phyloP scores from a whole-genome alignment of 768 basidiomycete species.

The Polyporus arcularius region DNA sequence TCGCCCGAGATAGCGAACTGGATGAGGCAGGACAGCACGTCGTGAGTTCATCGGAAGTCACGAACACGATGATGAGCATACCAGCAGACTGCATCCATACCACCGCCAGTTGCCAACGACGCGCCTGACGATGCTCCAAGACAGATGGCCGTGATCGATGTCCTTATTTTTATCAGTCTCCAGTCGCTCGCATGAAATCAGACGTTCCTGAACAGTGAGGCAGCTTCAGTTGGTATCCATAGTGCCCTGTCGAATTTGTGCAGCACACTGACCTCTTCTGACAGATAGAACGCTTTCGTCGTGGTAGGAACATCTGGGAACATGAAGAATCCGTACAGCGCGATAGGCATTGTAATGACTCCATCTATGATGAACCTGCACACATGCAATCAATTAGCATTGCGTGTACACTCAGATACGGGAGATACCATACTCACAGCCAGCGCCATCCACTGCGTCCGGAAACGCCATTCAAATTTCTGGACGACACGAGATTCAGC shows the following conservation, averaged over 20 bases:
- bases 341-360: conserved; percentile 71
- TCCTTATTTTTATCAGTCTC: conserved; percentile 37
- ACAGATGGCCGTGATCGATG: conserved; percentile 43
- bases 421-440: conserved; percentile 43
- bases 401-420: neutral
- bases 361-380: conserved; percentile 68
- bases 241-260: neutral
- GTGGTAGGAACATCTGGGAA: conserved; percentile 73
- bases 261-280: conserved; percentile 46
- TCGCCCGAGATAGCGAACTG: conserved; percentile 70
- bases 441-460: conserved; percentile 70
- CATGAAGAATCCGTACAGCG: conserved; percentile 67
- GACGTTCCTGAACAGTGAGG: conserved; percentile 47
- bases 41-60: neutral
- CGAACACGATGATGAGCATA: conserved; percentile 23
- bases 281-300: conserved; percentile 65
- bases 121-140: conserved; percentile 48
- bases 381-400: neutral
- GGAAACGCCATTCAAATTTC: conserved; percentile 51
- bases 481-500: conserved; percentile 19
- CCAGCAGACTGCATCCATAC: conserved; percentile 68
- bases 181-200: conserved; percentile 52
- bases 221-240: neutral
- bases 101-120: conserved; percentile 64
- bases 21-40: neutral